Conservation (phyloP, 1,139 yeast species). For the Hansenula lynferdii region DNA sequence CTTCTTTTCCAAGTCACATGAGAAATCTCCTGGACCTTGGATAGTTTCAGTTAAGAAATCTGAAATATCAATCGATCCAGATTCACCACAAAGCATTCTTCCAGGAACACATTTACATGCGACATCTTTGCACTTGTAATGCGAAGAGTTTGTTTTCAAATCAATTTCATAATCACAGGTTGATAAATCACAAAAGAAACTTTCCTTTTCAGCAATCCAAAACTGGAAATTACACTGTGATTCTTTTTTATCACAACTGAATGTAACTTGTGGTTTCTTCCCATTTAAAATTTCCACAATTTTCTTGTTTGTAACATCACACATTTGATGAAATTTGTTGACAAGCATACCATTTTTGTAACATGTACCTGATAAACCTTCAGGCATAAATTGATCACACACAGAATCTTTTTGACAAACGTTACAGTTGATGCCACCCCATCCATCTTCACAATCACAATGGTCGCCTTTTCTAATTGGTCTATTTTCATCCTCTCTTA, state of each 20-base stretch:
- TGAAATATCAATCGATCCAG: slow-evolving; percentile 90
- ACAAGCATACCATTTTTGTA: slow-evolving; percentile 85
- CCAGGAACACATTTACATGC: slow-evolving; percentile 88
- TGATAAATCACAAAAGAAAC: slow-evolving; percentile 81
- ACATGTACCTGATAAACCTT: slow-evolving; percentile 82
- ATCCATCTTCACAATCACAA: slow-evolving; percentile 79
- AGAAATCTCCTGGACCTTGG: slow-evolving; percentile 88
- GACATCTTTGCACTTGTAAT: slow-evolving; percentile 71
- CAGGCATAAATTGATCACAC: slow-evolving; percentile 88
- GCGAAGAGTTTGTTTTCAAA: slow-evolving; percentile 58
- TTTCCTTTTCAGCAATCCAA: slow-evolving; percentile 89
- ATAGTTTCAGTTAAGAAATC: slow-evolving; percentile 90
- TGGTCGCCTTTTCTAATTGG: slow-evolving; percentile 45
- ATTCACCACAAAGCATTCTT: slow-evolving; percentile 89
- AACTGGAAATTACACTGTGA: slow-evolving; percentile 82
- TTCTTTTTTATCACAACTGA: slow-evolving; percentile 71
- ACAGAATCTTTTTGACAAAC: slow-evolving; percentile 65
- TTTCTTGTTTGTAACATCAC: slow-evolving; percentile 89
- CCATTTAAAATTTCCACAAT: slow-evolving; percentile 78
- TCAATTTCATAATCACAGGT: slow-evolving; percentile 69
- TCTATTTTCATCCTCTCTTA: slow-evolving; percentile 62
- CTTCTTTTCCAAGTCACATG: slow-evolving; percentile 60
- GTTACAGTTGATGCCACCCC: slow-evolving; percentile 95
- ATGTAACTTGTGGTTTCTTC: slow-evolving; percentile 85
- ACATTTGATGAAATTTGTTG: slow-evolving; percentile 80